phyloP scores from a whole-genome alignment of 2,329 filamentous ascomycete genomes.

The Colletotrichum sp. region DNA sequence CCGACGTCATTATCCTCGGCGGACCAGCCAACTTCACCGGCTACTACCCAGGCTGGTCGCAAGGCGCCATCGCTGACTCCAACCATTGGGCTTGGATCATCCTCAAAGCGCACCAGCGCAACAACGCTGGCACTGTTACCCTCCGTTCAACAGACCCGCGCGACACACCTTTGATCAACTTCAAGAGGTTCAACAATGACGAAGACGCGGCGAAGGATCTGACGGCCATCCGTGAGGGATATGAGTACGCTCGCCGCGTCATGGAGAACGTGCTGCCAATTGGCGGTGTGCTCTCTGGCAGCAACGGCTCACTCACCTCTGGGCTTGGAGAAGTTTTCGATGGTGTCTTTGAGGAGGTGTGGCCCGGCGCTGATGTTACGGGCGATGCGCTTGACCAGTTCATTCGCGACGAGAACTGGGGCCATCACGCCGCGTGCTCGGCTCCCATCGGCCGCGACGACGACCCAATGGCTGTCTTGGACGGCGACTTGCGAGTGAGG shows the following conservation, averaged over 20 bases:
- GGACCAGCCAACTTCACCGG: neutral
- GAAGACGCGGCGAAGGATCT: neutral
- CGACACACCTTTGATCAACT: neutral
- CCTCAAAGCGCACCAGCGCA: neutral
- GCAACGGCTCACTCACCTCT: neutral
- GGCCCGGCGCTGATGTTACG: neutral
- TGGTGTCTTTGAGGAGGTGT: neutral
- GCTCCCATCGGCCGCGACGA: constrained; percentile 59
- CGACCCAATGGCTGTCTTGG: constrained; percentile 61
- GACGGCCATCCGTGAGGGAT: neutral
- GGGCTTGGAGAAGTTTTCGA: neutral
- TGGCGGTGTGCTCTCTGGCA: neutral
- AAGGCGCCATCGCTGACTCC: neutral
- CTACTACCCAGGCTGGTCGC: neutral
- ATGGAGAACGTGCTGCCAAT: neutral
- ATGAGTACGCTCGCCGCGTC: neutral
- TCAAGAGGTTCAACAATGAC: neutral
- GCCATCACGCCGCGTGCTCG: constrained; percentile 62
- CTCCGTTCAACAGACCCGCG: neutral
- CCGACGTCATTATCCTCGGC: neutral
- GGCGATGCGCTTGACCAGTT: neutral
- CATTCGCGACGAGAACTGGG: constrained; percentile 46
- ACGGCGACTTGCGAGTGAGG: constrained; percentile 61
- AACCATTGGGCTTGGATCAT: neutral
- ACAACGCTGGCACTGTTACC: neutral